Evolutionary conservation across 2,329 filamentous ascomycete genomes (phyloP).

Genomic region (Verticillium longisporum): DNA sequence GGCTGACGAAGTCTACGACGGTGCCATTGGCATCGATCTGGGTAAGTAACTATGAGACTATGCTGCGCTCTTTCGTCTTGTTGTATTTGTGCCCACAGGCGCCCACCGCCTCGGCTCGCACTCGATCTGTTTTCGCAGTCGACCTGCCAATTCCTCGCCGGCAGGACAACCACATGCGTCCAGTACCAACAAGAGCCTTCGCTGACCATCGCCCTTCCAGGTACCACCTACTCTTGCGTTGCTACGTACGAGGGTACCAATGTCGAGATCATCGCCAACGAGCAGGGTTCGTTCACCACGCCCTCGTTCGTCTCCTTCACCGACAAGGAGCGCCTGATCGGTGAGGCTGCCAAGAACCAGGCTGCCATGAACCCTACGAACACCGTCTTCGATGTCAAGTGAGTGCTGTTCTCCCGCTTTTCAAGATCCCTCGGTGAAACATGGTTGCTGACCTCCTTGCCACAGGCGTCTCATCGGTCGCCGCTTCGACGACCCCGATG

Average conservation of each 20-base stretch:
- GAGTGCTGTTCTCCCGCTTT: slow-evolving; percentile 29
- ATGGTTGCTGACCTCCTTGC: not conserved
- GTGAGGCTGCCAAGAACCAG: slow-evolving; percentile 99
- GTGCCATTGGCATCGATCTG: slow-evolving; percentile 99
- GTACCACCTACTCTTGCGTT: slow-evolving; percentile 99
- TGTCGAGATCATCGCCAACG: slow-evolving; percentile 99
- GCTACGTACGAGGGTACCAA: slow-evolving; percentile 99
- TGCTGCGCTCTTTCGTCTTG: not conserved
- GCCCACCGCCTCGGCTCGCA: slow-evolving; percentile 4
- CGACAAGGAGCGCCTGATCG: slow-evolving; percentile 96
- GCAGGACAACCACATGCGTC: not conserved
- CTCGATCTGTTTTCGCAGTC: not conserved
- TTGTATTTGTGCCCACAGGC: slow-evolving; percentile 1
- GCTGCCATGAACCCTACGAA: slow-evolving; percentile 98
- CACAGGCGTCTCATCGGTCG: slow-evolving; percentile 92
- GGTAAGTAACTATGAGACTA: slow-evolving; percentile 50
- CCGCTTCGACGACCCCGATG: slow-evolving; percentile 87
- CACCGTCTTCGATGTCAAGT: slow-evolving; percentile 99
- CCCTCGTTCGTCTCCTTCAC: slow-evolving; percentile 99
- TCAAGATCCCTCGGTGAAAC: not conserved
- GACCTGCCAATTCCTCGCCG: not conserved
- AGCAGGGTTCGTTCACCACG: slow-evolving; percentile 98
- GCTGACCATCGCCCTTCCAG: slow-evolving; percentile 35
- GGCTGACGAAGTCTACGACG: slow-evolving; percentile 98
- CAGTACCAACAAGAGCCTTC: not conserved